Evolutionary conservation across 441 rosid species (phyloP), one percentile per base, ranked within the genome.

Genomic region (Bruguiera hainesii): DNA sequence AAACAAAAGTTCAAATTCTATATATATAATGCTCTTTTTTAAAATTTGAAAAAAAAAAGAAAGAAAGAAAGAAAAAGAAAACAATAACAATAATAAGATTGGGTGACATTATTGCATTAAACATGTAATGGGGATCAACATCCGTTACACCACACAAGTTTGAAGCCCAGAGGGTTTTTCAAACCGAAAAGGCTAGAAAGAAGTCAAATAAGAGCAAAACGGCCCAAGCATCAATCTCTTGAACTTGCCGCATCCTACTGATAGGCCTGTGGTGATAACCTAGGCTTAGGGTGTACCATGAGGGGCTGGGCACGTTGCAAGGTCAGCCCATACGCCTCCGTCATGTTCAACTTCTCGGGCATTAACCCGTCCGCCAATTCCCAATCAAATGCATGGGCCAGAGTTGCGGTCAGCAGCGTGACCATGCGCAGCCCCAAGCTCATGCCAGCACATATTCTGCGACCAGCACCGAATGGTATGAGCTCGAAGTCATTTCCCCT

Each of bases 281-380:
- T 53, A n/a, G 57, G 57, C 57, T 53, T 21, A 2, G 57, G 28
- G 57, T 21, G 57, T 1, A 21, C 57, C 57, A 21, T 53, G 11
- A 79, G 63, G 57, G 80, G 75, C 51, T 68, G 20, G 4, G 73
- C 66, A 56, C 50, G 79, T 18, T 66, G 78, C 16, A 76, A 59
- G 7, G 76, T 42, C 21, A 76, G n/a, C 16, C 72, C 66, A 59
- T 61, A 66, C 5, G 33, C 58, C 15, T 75, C 73, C 16, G 9
- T 35, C 73, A 68, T 71, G 30, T 77, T 73, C 61, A 71, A 25
- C 2, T 68, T 15, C 1, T 35, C 29, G 6, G 74, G 63, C 20
- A 35, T 56, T 64, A 64, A 6, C 25, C 62, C 70, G 28, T 70
- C 16, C 10, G 29, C 58, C n/a, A 67, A 29, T 13, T 60, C 56